These are phyloP conservation scores for Acanthamoeba castellanii DNA, from an alignment of 208 protist genomes.

Conservation along the genomic window DNA sequence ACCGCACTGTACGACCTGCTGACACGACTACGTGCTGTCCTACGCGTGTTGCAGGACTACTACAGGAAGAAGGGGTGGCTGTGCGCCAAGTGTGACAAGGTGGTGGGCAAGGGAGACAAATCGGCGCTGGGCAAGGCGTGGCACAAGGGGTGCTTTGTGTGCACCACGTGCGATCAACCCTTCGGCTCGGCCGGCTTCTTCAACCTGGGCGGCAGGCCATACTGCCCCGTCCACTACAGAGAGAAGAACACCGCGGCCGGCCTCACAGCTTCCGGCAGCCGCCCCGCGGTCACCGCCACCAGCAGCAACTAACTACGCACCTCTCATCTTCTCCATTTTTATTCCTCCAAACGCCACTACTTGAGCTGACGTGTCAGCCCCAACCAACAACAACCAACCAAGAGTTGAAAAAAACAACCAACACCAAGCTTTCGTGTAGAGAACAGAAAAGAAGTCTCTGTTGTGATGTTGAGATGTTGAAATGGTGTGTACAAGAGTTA, in stretches of 20 bases:
- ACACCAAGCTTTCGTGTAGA: too few relatives aligned
- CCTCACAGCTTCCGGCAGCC: neutral
- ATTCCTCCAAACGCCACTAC: too few relatives aligned
- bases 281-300: too few relatives aligned
- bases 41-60: neutral
- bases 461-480: too few relatives aligned
- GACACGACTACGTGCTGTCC: too few relatives aligned
- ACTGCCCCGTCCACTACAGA: conserved; percentile 63
- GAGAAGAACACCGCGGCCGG: neutral
- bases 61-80: conserved; percentile 75
- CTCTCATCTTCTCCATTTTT: too few relatives aligned
- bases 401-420: too few relatives aligned
- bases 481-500: neutral
- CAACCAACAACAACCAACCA: too few relatives aligned
- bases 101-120: conserved; percentile 70
- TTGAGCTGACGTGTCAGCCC: too few relatives aligned
- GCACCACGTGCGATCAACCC: conserved; percentile 59
- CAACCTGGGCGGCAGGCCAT: conserved; percentile 44
- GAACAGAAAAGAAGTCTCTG: too few relatives aligned
- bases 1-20: too few relatives aligned
- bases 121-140: conserved; percentile 69
- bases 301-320: neutral
- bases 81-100: conserved; percentile 69
- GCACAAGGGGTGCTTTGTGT: conserved; percentile 74
- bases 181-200: conserved; percentile 73